Conservation (phyloP, 163 green algal species). For the Chlorella variabilis region DNA sequence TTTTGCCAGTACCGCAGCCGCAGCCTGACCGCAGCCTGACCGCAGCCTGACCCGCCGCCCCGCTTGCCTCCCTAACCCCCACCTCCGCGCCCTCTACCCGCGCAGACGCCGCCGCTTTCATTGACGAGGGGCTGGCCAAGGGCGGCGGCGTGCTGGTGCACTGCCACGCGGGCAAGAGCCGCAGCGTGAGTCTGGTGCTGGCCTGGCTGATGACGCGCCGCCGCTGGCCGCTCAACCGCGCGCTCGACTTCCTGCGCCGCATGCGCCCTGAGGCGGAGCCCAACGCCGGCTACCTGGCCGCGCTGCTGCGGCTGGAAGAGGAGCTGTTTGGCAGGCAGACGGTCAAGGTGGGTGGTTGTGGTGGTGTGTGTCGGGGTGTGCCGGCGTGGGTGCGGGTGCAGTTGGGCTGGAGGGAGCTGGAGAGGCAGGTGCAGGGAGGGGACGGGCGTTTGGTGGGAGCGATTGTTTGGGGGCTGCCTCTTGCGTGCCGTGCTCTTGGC, state of each 20-base stretch:
- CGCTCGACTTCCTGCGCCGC: conserved; percentile 38
- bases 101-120: conserved; percentile 66
- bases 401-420: background rate
- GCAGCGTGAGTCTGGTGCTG: conserved; percentile 70
- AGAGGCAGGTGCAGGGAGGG: no score
- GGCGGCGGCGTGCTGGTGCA: conserved; percentile 81
- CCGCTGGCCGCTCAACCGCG: conserved; percentile 51
- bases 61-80: background rate
- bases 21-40: no score
- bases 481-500: no score
- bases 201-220: conserved; percentile 45
- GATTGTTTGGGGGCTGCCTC: no score
- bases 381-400: background rate
- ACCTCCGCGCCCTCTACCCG: background rate
- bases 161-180: conserved; percentile 85
- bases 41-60: no score
- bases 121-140: conserved; percentile 63
- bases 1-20: no score
- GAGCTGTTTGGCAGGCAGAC: conserved; percentile 69
- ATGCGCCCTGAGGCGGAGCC: conserved; percentile 49
- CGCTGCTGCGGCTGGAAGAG: conserved; percentile 70
- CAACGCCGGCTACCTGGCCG: conserved; percentile 65
- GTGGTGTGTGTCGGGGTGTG: background rate
- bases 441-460: no score
- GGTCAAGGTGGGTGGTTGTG: conserved; percentile 53